A percentile compares a stretch with the other conserved stretches of the same genome.
These are phyloP conservation scores for Leishmania tarentolae DNA, from an alignment of 208 protist species.

Conservation along the genomic window DNA sequence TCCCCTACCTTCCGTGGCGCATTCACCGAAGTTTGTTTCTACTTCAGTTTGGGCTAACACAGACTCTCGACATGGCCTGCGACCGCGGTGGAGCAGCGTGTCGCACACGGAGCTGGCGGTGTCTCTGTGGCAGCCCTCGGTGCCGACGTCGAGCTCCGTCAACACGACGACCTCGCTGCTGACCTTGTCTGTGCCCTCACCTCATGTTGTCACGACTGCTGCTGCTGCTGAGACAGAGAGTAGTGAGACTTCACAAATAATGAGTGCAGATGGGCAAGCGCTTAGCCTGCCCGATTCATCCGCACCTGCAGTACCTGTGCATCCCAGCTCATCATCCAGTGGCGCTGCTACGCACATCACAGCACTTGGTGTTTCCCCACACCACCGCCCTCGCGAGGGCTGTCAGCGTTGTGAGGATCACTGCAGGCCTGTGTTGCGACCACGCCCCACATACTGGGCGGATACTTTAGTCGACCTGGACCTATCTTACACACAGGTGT, in stretches of 20 bases:
- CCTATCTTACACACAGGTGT: slow-evolving; percentile 58
- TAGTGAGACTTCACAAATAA: not conserved
- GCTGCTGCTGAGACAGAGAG: not conserved
- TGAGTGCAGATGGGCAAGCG: not conserved
- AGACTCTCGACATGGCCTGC: not conserved
- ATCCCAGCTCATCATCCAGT: not conserved
- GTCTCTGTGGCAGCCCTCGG: not conserved
- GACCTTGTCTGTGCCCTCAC: not conserved
- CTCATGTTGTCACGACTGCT: not conserved
- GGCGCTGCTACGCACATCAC: not conserved
- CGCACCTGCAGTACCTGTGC: not conserved
- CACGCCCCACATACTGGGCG: slow-evolving; percentile 26
- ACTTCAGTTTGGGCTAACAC: not conserved
- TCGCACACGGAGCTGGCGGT: not conserved
- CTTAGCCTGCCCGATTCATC: not conserved
- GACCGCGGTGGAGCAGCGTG: not conserved
- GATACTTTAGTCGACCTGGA: slow-evolving; percentile 51
- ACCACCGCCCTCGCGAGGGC: not conserved
- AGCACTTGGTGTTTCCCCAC: not conserved
- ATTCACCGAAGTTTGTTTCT: not conserved
- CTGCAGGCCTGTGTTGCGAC: not conserved
- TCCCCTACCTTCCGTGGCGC: not conserved
- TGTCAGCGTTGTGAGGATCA: not conserved
- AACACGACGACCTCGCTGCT: not conserved
- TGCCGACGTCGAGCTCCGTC: not conserved